Evolutionary conservation across 2,329 filamentous ascomycete genomes (phyloP).

Genomic region (Arthroderma sp.): DNA sequence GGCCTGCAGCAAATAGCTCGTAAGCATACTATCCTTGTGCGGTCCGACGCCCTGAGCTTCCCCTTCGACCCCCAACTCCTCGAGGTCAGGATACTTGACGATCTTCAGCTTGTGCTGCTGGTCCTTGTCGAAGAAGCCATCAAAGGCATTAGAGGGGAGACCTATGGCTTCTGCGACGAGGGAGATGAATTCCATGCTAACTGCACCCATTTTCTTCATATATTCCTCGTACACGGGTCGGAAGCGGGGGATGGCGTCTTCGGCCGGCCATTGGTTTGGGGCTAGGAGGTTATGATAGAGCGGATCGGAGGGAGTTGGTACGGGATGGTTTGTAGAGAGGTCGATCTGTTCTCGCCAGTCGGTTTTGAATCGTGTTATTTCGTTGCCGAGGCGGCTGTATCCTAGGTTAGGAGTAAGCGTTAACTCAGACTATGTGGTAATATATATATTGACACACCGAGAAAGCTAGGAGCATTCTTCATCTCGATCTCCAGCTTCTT

Average conservation of each 20-base stretch:
- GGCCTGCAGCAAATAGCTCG: slow-evolving; percentile 68
- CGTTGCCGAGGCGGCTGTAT: slow-evolving; percentile 37
- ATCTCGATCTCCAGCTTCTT: slow-evolving; percentile 67
- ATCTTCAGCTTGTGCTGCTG: slow-evolving; percentile 83
- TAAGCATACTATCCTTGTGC: slow-evolving; percentile 77
- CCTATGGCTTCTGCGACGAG: slow-evolving; percentile 76
- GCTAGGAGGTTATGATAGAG: slow-evolving; percentile 62
- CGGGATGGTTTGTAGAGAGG: slow-evolving; percentile 62
- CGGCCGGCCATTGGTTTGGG: slow-evolving; percentile 67
- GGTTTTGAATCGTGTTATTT: slow-evolving; percentile 56
- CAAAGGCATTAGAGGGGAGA: slow-evolving; percentile 55
- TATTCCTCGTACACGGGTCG: slow-evolving; percentile 58
- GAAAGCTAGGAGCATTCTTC: slow-evolving; percentile 59
- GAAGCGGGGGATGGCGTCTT: slow-evolving; percentile 52
- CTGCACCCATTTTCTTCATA: slow-evolving; percentile 58
- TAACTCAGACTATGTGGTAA: slow-evolving; percentile 22
- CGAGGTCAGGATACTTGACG: slow-evolving; percentile 67
- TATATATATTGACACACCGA: slow-evolving; percentile 54
- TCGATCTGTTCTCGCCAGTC: slow-evolving; percentile 84
- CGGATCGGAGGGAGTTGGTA: slow-evolving; percentile 50
- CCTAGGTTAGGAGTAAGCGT: slow-evolving; percentile 11
- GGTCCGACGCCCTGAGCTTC: slow-evolving; percentile 52
- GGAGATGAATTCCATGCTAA: slow-evolving; percentile 62
- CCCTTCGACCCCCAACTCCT: slow-evolving; percentile 41
- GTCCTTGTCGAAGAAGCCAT: slow-evolving; percentile 59